A percentile compares a stretch with the other conserved stretches of the same genome.
phyloP scores from a whole-genome alignment of 148 eudicot genomes.

The Amaranthus palmeri region DNA sequence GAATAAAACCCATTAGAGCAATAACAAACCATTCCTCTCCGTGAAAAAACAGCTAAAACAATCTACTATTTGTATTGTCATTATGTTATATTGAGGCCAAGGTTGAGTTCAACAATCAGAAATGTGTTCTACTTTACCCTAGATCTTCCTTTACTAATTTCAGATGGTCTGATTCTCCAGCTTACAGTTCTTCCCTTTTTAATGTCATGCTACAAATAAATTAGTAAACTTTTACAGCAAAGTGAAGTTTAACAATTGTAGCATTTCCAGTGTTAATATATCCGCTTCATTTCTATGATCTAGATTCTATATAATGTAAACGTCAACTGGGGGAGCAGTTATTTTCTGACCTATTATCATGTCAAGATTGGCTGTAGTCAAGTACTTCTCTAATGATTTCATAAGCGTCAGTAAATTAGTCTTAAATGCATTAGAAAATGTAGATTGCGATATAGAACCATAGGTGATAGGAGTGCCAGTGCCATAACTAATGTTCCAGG shows the following conservation, averaged over 20 bases:
- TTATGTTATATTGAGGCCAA: neutral
- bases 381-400: neutral
- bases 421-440: neutral
- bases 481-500: neutral
- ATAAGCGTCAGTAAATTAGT: neutral
- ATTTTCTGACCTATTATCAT: neutral
- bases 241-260: too few species aligned
- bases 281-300: neutral
- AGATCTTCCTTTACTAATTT: neutral
- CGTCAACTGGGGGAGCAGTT: neutral
- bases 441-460: too few species aligned
- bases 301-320: neutral
- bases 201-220: neutral
- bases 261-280: neutral
- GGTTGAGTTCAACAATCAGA: neutral
- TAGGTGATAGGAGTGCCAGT: neutral
- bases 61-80: neutral
- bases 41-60: neutral
- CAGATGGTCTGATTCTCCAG: neutral
- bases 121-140: neutral
- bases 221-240: neutral
- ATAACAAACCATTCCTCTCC: neutral
- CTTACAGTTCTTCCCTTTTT: too few species aligned
- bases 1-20: neutral
- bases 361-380: neutral